Evolutionary conservation across 805 yeast genomes (phyloP).

Genomic region (Saccharomyces cerevisiae): DNA sequence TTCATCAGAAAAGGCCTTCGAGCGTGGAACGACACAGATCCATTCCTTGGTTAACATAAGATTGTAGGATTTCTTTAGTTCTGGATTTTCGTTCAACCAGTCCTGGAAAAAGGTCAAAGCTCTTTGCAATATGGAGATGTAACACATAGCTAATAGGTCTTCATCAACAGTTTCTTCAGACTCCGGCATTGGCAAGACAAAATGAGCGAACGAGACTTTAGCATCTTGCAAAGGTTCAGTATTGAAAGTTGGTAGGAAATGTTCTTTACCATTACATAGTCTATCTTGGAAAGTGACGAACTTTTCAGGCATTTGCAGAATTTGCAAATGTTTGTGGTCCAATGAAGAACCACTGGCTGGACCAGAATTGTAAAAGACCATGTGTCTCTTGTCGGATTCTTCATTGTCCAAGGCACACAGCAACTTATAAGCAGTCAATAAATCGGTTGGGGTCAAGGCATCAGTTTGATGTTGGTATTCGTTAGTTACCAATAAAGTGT

Average conservation of each 20-base stretch:
- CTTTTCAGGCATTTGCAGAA: slow-evolving; percentile 58
- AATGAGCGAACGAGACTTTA: slow-evolving; percentile 72
- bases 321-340: slow-evolving; percentile 86
- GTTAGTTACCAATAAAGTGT: slow-evolving; percentile 70
- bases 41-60: slow-evolving; percentile 73
- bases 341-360: slow-evolving; percentile 86
- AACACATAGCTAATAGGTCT: slow-evolving; percentile 60
- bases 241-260: slow-evolving; percentile 47
- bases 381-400: slow-evolving; percentile 39
- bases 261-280: slow-evolving; percentile 34
- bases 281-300: slow-evolving; percentile 52
- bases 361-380: slow-evolving; percentile 88
- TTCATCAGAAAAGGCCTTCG: slow-evolving; percentile 34
- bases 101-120: slow-evolving; percentile 60
- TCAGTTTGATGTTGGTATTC: slow-evolving; percentile 63
- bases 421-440: slow-evolving; percentile 49
- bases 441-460: slow-evolving; percentile 64
- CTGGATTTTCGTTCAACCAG: slow-evolving; percentile 26
- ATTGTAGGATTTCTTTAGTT: slow-evolving; percentile 56
- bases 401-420: slow-evolving; percentile 41
- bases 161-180: slow-evolving; percentile 39
- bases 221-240: slow-evolving; percentile 54
- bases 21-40: slow-evolving; percentile 80
- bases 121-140: slow-evolving; percentile 64
- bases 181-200: slow-evolving; percentile 54